phyloP scores from a whole-genome alignment of 345 rosid species.

The Lepidium didymum region DNA sequence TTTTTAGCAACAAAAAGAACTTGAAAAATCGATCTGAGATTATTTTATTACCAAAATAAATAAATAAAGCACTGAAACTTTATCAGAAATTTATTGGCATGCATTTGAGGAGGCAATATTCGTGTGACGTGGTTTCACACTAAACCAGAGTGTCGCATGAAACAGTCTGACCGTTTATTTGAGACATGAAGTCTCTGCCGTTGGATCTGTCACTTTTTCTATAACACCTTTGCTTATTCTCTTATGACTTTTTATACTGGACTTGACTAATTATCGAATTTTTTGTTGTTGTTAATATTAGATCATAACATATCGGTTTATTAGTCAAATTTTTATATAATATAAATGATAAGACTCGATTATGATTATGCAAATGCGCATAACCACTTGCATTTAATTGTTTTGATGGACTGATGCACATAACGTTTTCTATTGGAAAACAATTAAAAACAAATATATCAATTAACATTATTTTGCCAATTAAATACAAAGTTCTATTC shows the following conservation, averaged over 20 bases:
- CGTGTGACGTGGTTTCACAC: slow-evolving; percentile 21
- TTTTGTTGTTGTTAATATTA: too few species aligned
- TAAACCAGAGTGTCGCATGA: slow-evolving; percentile 15
- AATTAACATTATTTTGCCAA: too few species aligned
- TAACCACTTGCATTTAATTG: neutral
- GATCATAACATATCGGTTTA: too few species aligned
- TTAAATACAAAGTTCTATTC: too few species aligned
- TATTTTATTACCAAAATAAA: neutral
- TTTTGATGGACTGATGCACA: neutral
- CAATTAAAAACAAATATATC: too few species aligned
- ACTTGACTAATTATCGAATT: neutral
- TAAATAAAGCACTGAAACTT: slow-evolving; percentile 10
- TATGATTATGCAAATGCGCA: too few species aligned
- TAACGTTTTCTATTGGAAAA: neutral
- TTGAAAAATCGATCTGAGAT: too few species aligned
- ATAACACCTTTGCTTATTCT: slow-evolving; percentile 1
- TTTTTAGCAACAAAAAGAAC: too few species aligned
- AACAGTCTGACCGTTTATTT: slow-evolving; percentile 14
- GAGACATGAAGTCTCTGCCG: neutral
- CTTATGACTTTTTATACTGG: neutral
- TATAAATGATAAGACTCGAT: too few species aligned
- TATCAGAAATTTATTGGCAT: neutral
- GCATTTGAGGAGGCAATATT: neutral
- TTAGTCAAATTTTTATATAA: too few species aligned
- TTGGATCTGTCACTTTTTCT: slow-evolving; percentile 13